Evolutionary conservation across 1,139 yeast genomes (phyloP), one percentile per base, ranked within the genome.

Genomic region (Meyerozyma carpophila): DNA sequence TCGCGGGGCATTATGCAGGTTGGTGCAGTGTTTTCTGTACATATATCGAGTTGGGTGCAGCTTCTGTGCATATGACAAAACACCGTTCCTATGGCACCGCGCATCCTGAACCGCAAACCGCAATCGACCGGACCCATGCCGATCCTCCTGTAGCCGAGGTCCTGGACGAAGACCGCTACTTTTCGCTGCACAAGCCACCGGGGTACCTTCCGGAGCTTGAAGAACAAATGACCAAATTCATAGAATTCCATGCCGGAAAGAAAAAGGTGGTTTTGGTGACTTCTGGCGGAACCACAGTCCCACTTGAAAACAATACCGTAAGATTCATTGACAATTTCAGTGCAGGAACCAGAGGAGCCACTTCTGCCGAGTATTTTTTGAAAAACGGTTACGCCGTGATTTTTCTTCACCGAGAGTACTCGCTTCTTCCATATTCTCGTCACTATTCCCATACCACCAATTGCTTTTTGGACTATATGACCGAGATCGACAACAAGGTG

Each of bases 261-360:
- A 76, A 77, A 44, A 77, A 72, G 47, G 77, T 93, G 18, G 98
- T 82, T 0, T 66, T 93, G 44, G 94, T 93, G 3, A 93, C 98
- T 0, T 82, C 93, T 9, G 99, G 99, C n/a, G 99, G 98, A 29
- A 93, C 98, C 1, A 91, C 98, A 0, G 99, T 94, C 0, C 99
- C 99, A 0, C 70, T 93, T 51, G 99, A 93, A 57, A 90, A 90
- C 64, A 93, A 94, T 58, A 94, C 98, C 0, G 98, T 93, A 13
- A 67, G 99, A 46, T 93, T 93, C 64, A 90, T 93, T 58, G 99
- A 93, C 63, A 93, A 93, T 60, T 94, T 94, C 62, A 84, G 95
- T 54, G 98, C 98, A 25, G 98, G 98, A 21, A 93, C 98, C 1
- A 78, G 99, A 63, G 98, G 98, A 44, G 95, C 98, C 8, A 84